Percentiles rank a stretch among this genome's conserved stretches.
Evolutionary conservation across 805 yeast species (phyloP).

Genomic region (Wickerhamomyces silvicola): DNA sequence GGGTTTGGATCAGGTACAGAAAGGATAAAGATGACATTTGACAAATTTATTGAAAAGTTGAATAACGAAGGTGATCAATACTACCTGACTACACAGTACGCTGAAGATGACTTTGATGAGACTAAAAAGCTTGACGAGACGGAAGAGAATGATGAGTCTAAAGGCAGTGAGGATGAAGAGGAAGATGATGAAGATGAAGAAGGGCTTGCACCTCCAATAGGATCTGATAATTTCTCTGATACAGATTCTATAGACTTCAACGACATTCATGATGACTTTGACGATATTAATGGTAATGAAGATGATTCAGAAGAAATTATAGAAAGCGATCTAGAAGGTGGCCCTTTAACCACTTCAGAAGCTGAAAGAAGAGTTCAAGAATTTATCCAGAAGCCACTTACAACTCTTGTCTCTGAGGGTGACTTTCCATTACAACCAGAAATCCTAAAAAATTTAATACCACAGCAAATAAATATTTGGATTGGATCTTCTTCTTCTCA

Average conservation of each 20-base stretch:
- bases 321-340: constrained; percentile 14
- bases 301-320: constrained; percentile 13
- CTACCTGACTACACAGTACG: constrained; percentile 68
- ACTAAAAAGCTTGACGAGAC: constrained; percentile 21
- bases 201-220: constrained; percentile 5
- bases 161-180: constrained; percentile 11
- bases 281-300: constrained; percentile 25
- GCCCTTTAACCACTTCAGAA: constrained; percentile 26
- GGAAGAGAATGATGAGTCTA: constrained; percentile 20
- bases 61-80: constrained; percentile 35
- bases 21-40: constrained; percentile 44
- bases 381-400: constrained; percentile 57
- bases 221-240: constrained; percentile 25
- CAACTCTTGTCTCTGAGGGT: constrained; percentile 28
- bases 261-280: constrained; percentile 45
- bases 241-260: constrained; percentile 36
- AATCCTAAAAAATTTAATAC: constrained; percentile 36
- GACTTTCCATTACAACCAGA: constrained; percentile 36
- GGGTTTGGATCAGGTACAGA: constrained; percentile 66
- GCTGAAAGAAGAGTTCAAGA: constrained; percentile 39
- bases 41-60: constrained; percentile 39
- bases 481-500: constrained; percentile 38
- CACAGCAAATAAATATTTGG: constrained; percentile 76
- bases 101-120: constrained; percentile 35
- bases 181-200: constrained; percentile 15